Conservation (phyloP, 768 basidiomycete genomes). For the Gautieria morchelliformis region DNA sequence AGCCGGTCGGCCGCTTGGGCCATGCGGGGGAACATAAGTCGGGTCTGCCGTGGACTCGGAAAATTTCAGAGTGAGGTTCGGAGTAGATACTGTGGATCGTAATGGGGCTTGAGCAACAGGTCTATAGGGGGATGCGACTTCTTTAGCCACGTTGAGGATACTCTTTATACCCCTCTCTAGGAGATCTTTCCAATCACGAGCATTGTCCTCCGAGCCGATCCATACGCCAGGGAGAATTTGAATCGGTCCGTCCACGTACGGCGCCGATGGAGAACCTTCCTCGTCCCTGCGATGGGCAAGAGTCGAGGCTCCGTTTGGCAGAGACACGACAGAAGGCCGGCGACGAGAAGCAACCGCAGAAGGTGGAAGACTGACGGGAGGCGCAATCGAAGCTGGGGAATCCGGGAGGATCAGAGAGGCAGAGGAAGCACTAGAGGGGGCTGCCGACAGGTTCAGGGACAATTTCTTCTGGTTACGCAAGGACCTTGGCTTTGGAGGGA, state of each 20-base stretch:
- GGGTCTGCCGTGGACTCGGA: slow-evolving; percentile 16
- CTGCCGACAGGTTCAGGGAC: slow-evolving; percentile 57
- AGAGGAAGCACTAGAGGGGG: slow-evolving; percentile 39
- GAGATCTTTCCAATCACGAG: slow-evolving; percentile 68
- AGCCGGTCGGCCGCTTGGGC: slow-evolving; percentile 58
- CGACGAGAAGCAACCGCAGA: slow-evolving; percentile 31
- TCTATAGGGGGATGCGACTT: slow-evolving; percentile 70
- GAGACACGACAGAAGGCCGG: slow-evolving; percentile 64
- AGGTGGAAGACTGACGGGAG: slow-evolving; percentile 24
- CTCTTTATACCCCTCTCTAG: slow-evolving; percentile 64
- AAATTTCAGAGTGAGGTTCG: slow-evolving; percentile 39
- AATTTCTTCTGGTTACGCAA: slow-evolving; percentile 69
- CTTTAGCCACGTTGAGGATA: slow-evolving; percentile 89
- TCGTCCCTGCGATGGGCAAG: slow-evolving; percentile 52
- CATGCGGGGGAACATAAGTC: slow-evolving; percentile 60
- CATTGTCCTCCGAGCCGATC: slow-evolving; percentile 90
- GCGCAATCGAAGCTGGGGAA: slow-evolving; percentile 18
- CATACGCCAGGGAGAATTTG: slow-evolving; percentile 81
- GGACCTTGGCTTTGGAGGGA: slow-evolving; percentile 28
- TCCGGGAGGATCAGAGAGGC: slow-evolving; percentile 36
- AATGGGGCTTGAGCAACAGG: slow-evolving; percentile 34
- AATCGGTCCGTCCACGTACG: slow-evolving; percentile 74
- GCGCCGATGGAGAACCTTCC: slow-evolving; percentile 49
- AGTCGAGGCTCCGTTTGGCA: slow-evolving; percentile 43
- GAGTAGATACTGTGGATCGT: slow-evolving; percentile 59